Evolutionary conservation across 805 yeast genomes (phyloP).

Genomic region (Myxozyma melibiosi): DNA sequence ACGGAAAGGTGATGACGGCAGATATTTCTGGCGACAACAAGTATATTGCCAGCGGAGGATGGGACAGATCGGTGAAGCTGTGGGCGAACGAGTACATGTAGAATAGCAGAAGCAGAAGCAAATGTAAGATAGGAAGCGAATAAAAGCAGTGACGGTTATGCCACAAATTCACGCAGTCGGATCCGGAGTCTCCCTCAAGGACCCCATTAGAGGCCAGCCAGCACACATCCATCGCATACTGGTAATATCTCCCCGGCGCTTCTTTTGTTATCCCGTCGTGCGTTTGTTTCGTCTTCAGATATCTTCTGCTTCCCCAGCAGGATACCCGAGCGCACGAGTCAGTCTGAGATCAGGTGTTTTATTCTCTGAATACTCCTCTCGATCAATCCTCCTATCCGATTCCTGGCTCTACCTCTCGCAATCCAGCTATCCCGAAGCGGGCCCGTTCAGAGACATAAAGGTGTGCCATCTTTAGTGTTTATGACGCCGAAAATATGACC

Average conservation of each 20-base stretch:
- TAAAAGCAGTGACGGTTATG: constrained; percentile 10
- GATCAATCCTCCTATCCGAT: too few relatives aligned
- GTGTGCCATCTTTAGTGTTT: background rate
- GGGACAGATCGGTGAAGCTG: constrained; percentile 79
- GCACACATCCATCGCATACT: background rate
- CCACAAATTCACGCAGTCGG: background rate
- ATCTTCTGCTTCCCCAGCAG: background rate
- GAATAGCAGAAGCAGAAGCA: background rate
- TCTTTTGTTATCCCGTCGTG: background rate
- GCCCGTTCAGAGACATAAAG: too few relatives aligned
- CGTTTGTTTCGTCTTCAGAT: background rate
- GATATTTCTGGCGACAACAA: constrained; percentile 54
- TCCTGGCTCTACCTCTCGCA: too few relatives aligned
- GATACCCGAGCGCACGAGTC: background rate
- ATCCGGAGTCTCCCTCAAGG: too few relatives aligned
- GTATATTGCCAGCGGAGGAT: constrained; percentile 65
- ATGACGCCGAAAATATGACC: background rate
- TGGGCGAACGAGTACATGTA: constrained; percentile 47
- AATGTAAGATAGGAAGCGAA: background rate
- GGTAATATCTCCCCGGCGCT: background rate
- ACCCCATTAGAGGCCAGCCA: background rate
- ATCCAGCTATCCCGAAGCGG: too few relatives aligned
- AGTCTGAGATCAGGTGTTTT: background rate
- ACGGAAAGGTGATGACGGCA: constrained; percentile 72
- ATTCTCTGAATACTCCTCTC: background rate